These are phyloP conservation scores for Penicillium waksmanii DNA, from an alignment of 495 filamentous ascomycete species.

Conservation along the genomic window DNA sequence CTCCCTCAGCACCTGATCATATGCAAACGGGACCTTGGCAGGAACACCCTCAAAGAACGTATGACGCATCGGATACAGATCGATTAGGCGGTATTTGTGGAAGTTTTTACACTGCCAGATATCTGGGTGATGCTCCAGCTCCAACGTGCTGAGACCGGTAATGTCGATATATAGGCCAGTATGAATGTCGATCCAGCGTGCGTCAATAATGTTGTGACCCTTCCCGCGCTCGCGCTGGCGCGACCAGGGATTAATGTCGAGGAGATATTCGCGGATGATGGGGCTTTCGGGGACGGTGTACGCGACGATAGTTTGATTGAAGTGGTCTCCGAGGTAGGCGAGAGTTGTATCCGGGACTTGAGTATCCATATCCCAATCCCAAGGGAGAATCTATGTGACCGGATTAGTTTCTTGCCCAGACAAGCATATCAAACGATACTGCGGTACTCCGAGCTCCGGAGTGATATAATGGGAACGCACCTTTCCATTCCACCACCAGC, in stretches of 20 bases:
- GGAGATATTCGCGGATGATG: slow-evolving; percentile 61
- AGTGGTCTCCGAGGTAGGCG: slow-evolving; percentile 59
- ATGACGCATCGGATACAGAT: slow-evolving; percentile 58
- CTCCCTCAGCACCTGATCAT: slow-evolving; percentile 58
- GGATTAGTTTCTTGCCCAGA: neutral
- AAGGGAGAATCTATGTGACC: slow-evolving; percentile 65
- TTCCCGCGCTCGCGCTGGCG: slow-evolving; percentile 60
- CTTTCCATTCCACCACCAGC: slow-evolving; percentile 91
- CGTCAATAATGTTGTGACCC: slow-evolving; percentile 83
- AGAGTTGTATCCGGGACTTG: slow-evolving; percentile 72
- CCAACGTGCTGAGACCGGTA: slow-evolving; percentile 75
- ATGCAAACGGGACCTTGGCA: slow-evolving; percentile 65
- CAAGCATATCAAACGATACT: neutral
- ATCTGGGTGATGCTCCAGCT: slow-evolving; percentile 58
- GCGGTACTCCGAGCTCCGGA: neutral
- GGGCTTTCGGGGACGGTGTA: slow-evolving; percentile 49
- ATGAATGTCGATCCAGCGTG: slow-evolving; percentile 76
- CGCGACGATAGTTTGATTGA: slow-evolving; percentile 66
- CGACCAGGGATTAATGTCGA: slow-evolving; percentile 78
- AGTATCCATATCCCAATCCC: slow-evolving; percentile 89
- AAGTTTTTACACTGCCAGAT: slow-evolving; percentile 84
- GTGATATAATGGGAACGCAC: slow-evolving; percentile 34
- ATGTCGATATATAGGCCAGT: slow-evolving; percentile 88
- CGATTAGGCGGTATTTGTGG: slow-evolving; percentile 64
- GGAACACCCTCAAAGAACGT: slow-evolving; percentile 63